Conservation (phyloP, 257 asterid species). For the Solanum okadae region DNA sequence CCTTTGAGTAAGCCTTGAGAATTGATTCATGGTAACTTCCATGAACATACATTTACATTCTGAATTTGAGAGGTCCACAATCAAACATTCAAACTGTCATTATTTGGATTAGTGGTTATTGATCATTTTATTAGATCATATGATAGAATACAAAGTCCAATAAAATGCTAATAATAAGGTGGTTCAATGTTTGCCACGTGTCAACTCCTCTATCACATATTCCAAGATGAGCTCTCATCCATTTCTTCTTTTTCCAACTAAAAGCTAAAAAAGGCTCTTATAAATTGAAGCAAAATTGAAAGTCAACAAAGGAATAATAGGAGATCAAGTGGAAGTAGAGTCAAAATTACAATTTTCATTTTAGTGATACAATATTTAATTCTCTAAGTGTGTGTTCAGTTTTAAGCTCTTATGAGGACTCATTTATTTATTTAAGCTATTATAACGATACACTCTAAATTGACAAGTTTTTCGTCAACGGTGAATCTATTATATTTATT, state of each 20-base stretch:
- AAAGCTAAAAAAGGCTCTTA: neutral
- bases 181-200: slow-evolving; percentile 7
- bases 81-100: neutral
- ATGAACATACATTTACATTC: neutral
- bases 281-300: neutral
- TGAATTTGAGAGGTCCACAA: neutral
- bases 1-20: too few relatives aligned
- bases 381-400: neutral
- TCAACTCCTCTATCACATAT: slow-evolving; percentile 19
- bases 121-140: neutral
- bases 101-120: neutral
- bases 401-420: too few relatives aligned
- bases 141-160: neutral
- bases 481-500: too few relatives aligned
- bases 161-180: neutral
- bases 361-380: neutral
- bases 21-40: too few relatives aligned
- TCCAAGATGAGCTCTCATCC: slow-evolving; percentile 8
- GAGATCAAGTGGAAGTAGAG: neutral
- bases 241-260: neutral
- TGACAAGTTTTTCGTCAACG: neutral
- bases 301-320: neutral
- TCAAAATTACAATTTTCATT: neutral
- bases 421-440: neutral
- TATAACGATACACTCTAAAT: neutral